Conservation (phyloP, 164 flowering plant genomes). For the Vitis rotundifolia region DNA sequence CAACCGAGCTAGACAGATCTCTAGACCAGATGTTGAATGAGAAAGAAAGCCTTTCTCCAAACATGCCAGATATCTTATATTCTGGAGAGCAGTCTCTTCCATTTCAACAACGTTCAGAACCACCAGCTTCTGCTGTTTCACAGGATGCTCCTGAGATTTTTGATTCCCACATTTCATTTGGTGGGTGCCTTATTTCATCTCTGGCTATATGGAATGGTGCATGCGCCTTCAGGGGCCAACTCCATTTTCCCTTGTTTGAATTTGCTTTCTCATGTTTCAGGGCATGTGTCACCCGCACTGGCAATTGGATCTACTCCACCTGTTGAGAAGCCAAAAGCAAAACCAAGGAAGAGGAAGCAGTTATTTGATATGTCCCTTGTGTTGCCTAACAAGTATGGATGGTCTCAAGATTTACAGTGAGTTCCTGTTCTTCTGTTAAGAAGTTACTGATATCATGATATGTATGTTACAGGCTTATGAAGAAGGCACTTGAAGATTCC, state of each 20-base stretch:
- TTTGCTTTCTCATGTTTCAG: slow-evolving; percentile 27
- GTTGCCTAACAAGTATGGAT: slow-evolving; percentile 61
- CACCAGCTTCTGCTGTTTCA: slow-evolving; percentile 31
- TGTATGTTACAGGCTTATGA: slow-evolving; percentile 50
- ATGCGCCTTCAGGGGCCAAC: not conserved
- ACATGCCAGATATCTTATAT: slow-evolving; percentile 24
- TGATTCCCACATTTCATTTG: slow-evolving; percentile 33
- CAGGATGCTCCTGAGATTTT: slow-evolving; percentile 21
- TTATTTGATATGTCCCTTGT: slow-evolving; percentile 52
- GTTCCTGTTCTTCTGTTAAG: not conserved
- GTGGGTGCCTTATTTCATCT: slow-evolving; percentile 35
- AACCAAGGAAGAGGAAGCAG: slow-evolving; percentile 53
- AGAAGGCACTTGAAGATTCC: slow-evolving; percentile 46
- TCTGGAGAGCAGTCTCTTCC: slow-evolving; percentile 34
- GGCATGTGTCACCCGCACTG: slow-evolving; percentile 38
- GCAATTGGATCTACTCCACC: slow-evolving; percentile 58
- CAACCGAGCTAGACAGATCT: slow-evolving; percentile 20
- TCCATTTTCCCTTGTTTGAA: not conserved
- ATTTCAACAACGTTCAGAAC: slow-evolving; percentile 25
- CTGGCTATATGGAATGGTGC: not conserved
- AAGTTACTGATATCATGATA: slow-evolving; percentile 14
- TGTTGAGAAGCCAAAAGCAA: slow-evolving; percentile 36
- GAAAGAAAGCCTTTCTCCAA: slow-evolving; percentile 44
- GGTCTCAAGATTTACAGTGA: slow-evolving; percentile 2
- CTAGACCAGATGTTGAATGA: slow-evolving; percentile 26